phyloP scores from a whole-genome alignment of 2,329 filamentous ascomycete genomes.

The Colletotrichum navitas region DNA sequence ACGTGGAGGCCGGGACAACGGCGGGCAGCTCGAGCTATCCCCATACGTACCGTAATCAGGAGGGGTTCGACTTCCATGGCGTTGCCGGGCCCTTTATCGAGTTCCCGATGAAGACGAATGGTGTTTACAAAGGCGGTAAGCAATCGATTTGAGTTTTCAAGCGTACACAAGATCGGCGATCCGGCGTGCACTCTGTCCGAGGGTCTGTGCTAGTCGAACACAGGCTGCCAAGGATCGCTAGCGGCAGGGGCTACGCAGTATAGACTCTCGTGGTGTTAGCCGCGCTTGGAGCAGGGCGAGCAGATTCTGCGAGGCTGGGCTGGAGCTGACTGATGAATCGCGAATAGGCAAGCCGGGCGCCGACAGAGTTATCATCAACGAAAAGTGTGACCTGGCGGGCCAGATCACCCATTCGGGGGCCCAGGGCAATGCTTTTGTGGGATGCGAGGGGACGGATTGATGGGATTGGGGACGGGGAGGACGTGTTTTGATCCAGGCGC shows the following conservation, averaged over 20 bases:
- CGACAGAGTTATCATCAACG: conserved; percentile 78
- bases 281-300: background rate
- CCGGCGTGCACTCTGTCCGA: conserved; percentile 18
- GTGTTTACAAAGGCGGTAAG: conserved; percentile 68
- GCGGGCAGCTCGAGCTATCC: conserved; percentile 62
- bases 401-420: conserved; percentile 79
- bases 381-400: conserved; percentile 67
- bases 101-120: conserved; percentile 68
- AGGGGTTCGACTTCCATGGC: conserved; percentile 70
- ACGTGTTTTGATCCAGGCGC: background rate
- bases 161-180: conserved; percentile 34
- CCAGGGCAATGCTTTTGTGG: conserved; percentile 74
- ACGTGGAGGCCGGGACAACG: conserved; percentile 57
- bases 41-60: conserved; percentile 71
- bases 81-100: conserved; percentile 72
- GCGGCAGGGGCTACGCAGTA: conserved; percentile 3
- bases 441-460: conserved; percentile 55
- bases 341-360: conserved; percentile 69
- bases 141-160: conserved; percentile 15
- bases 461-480: background rate
- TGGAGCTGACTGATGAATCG: conserved; percentile 21
- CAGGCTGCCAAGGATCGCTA: conserved; percentile 26
- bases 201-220: conserved; percentile 20
- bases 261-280: background rate
- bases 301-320: conserved; percentile 14